Evolutionary conservation across 495 filamentous ascomycete genomes (phyloP), one percentile per base, ranked within the genome.

Genomic region (Hypoxylon perforatum): DNA sequence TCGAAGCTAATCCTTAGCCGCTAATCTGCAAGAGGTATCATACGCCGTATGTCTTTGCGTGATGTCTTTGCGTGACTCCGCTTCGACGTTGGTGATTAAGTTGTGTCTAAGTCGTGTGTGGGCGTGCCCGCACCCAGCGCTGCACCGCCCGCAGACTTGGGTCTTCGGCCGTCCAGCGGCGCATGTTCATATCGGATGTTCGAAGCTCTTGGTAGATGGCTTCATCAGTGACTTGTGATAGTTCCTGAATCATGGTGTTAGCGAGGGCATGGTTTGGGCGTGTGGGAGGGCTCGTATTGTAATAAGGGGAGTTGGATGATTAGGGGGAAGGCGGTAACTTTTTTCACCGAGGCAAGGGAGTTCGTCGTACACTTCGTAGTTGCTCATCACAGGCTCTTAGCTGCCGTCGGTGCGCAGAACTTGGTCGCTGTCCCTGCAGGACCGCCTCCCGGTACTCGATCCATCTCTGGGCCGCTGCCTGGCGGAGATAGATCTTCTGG

Each of bases 401-500:
- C 46, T 86, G 84, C 7, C 83, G 67, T 23, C 82, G 76, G 69
- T 91, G 85, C 45, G 84, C 80, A 28, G 82, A 75, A 51, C 83
- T 83, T 48, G 90, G 85, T 63, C 81, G 81, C 60, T 86, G 82
- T 39, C 90, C 90, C 65, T 87, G 82, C 22, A 94, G 81, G 44
- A 92, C 80, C 35, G 81, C 79, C 17, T 88, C 83, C 38, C 93
- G 85, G 69, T 88, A 85, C 65, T 92, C 89, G 66, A 91, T 79
- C 93, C 93, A 97, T 73, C 91, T 84, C 69, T 87, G 86, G 17
- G 88, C 91, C 12, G 92, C 92, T 4, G 86, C 86, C 39, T 91
- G 90, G 23, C 90, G 88, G 15, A 94, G 84, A 68, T 94, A 94
- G 61, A 93, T 92, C 75, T 90, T 91, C 74, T 95, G 92, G 35